phyloP scores from a whole-genome alignment of 1,284 basidiomycete species.

The Caloboletus firmus region DNA sequence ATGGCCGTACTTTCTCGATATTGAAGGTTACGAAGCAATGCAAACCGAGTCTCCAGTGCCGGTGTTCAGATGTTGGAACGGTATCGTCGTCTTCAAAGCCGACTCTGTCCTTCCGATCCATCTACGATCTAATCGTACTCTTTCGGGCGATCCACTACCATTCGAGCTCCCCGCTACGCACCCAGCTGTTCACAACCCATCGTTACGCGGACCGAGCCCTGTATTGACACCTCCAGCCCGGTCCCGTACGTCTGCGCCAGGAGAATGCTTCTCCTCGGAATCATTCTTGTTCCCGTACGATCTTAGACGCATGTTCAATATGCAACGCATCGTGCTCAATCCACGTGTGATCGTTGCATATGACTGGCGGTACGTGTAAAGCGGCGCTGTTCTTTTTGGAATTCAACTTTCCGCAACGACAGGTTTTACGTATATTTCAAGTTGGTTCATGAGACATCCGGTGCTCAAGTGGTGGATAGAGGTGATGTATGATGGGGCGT shows the following conservation, averaged over 20 bases:
- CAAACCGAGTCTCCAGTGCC: conserved; percentile 44
- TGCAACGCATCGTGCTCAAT: conserved; percentile 32
- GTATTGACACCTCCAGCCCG: conserved; percentile 38
- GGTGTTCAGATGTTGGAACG: conserved; percentile 62
- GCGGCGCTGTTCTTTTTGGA: no score
- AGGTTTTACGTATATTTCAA: conserved; percentile 48
- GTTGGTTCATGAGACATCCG: conserved; percentile 44
- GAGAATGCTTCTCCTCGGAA: no score
- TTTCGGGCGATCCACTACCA: conserved; percentile 27
- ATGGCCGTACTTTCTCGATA: conserved; percentile 50
- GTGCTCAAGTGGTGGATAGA: conserved; percentile 48
- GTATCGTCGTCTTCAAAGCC: conserved; percentile 50
- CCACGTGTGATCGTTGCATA: conserved; percentile 27
- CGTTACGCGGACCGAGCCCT: conserved; percentile 27
- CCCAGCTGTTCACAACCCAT: conserved; percentile 13
- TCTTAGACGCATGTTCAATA: conserved; percentile 46
- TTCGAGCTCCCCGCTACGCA: conserved; percentile 17
- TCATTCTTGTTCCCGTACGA: no score
- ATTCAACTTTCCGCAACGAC: no score
- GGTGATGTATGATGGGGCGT: conserved; percentile 38
- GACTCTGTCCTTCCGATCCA: conserved; percentile 44
- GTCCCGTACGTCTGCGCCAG: conserved; percentile 45
- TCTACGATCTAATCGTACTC: conserved; percentile 31
- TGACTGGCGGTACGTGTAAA: conserved; percentile 20
- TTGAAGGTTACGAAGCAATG: conserved; percentile 36